A percentile compares a stretch with the other conserved stretches of the same genome.
phyloP scores from a whole-genome alignment of 2,329 filamentous ascomycete genomes.

The Aaosphaeria pasadenensis region DNA sequence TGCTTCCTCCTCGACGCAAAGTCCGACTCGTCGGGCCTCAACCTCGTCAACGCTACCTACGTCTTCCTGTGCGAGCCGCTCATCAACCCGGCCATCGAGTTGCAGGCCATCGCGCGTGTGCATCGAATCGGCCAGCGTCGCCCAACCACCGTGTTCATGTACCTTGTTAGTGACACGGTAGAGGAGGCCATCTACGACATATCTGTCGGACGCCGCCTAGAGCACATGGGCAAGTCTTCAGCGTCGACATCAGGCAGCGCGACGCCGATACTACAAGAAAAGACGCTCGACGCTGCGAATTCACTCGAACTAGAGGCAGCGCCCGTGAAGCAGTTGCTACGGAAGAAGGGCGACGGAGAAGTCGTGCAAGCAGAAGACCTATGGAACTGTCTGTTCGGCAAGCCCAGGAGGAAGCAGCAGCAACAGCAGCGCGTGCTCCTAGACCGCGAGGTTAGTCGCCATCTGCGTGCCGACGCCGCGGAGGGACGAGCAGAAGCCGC shows the following conservation, averaged over 20 bases:
- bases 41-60: conserved; percentile 88
- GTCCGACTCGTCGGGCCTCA: conserved; percentile 83
- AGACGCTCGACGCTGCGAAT: conserved; percentile 76
- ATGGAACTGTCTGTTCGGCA: conserved; percentile 84
- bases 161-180: conserved; percentile 84
- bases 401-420: conserved; percentile 26
- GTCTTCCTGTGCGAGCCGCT: conserved; percentile 94
- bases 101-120: conserved; percentile 92
- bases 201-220: conserved; percentile 73
- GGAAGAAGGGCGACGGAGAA: conserved; percentile 71
- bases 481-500: conserved; percentile 38
- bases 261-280: conserved; percentile 50
- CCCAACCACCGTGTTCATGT: conserved; percentile 92
- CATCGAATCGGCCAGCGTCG: conserved; percentile 89
- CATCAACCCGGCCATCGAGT: conserved; percentile 87
- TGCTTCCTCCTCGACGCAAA: conserved; percentile 88
- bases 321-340: conserved; percentile 67
- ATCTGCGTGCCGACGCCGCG: conserved; percentile 55
- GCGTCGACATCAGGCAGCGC: conserved; percentile 14
- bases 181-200: conserved; percentile 90
- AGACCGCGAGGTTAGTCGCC: conserved; percentile 47
- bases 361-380: conserved; percentile 74
- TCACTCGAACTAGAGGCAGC: conserved; percentile 77
- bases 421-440: conserved; percentile 34
- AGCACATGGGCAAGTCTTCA: conserved; percentile 61